Base-by-base conservation (phyloP, 495 filamentous ascomycete species). In the Polyplosphaeria fusca region DNA sequence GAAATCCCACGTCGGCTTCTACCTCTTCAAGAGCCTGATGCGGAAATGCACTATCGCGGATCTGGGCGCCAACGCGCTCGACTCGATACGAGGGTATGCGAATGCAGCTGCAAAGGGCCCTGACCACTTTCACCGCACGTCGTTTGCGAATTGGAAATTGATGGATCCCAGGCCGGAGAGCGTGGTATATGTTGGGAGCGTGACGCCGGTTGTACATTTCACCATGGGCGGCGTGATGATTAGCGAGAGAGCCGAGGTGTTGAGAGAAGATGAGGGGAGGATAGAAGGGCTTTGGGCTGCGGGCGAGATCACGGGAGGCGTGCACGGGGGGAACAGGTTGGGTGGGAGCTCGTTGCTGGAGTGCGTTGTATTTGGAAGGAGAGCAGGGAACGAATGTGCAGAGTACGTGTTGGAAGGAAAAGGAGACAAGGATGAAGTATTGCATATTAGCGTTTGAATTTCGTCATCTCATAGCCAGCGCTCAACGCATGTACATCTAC, bases 201-300 rank as follows among this genome's bases (percentile, higher is more conserved):
- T 85, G 2, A 85, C 82, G 43, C 82, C 82, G 0, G 79, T 83
- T 1, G 71, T 78, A 13, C 82, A 85, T 51, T 85, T 82, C 51
- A 82, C 79, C 14, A 82, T 82, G 79, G 78, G 79, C 5, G 79
- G 79, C 3, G 77, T 73, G 14, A 68, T 74, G 4, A 74, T 80
- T 44, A 73, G 79, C 56, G 61, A 71, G 42, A 60, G 69, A 23
- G 67, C 68, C 2, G 71, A 74, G 52, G 70, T 81, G 9, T 52
- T 81, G 11, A 39, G 52, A 1, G 63, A 64, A 24, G 62, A 65
- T 1, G 53, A 68, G 37, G 62, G 53, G 51, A 70, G 68, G 2
- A 74, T 82, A 13, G 46, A 63, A 3, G 77, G 77, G 0, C 26
- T 81, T 2, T 81, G 76, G 77, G 78, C 72, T 0, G 78, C 79